Evolutionary conservation across 208 protist species (phyloP).

Genomic region (Acanthamoeba culbertsoni): DNA sequence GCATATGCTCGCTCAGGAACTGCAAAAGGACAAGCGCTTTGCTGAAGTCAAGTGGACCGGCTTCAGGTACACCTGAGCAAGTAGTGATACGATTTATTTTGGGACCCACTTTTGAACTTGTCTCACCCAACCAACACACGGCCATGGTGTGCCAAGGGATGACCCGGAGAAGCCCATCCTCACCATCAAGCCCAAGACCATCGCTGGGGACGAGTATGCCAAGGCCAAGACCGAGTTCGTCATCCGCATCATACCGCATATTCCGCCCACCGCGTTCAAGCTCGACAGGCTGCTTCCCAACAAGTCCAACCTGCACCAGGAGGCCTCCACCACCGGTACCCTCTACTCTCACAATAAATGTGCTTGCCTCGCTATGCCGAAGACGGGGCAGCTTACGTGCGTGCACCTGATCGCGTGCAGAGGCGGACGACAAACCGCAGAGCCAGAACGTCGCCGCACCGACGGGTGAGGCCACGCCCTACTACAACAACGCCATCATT

Average conservation of each 20-base stretch:
- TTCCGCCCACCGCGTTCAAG: constrained; percentile 46
- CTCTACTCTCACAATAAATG: not conserved
- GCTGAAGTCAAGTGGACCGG: not conserved
- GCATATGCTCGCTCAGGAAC: not conserved
- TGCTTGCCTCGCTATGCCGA: no score
- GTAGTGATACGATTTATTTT: not conserved
- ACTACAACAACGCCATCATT: constrained; percentile 55
- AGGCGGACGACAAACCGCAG: not conserved
- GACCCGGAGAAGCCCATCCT: constrained; percentile 3
- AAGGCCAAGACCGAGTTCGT: constrained; percentile 37
- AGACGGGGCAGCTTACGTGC: no score
- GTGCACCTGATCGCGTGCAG: not conserved
- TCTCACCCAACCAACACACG: not conserved
- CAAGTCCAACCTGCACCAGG: not conserved
- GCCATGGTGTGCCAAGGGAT: not conserved
- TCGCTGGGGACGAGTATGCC: not conserved
- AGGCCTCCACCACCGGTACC: not conserved
- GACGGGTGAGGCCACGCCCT: not conserved
- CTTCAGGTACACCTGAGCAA: constrained; percentile 26
- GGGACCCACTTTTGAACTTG: not conserved
- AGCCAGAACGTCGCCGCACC: no score
- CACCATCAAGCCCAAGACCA: constrained; percentile 5
- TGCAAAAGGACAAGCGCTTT: constrained; percentile 37
- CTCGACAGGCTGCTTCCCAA: constrained; percentile 13
- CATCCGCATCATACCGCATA: not conserved